phyloP scores from a whole-genome alignment of 2,329 filamentous ascomycete species.

The Paecilomyces fulvus region DNA sequence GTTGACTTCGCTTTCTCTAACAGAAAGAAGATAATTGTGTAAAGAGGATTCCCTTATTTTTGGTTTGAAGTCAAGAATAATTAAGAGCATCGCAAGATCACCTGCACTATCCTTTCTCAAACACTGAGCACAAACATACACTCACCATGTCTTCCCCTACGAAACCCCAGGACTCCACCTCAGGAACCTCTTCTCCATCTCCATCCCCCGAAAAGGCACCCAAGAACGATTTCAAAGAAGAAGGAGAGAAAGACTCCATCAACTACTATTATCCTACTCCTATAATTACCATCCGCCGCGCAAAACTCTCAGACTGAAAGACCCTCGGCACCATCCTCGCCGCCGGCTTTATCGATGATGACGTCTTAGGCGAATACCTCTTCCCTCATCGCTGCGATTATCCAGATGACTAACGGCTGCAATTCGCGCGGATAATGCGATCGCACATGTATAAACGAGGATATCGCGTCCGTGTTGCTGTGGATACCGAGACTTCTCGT shows the following conservation, averaged over 20 bases:
- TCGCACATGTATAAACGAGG: background rate
- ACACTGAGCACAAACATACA: background rate
- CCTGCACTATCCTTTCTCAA: background rate
- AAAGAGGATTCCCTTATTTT: no score
- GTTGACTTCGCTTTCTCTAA: no score
- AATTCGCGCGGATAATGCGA: constrained; percentile 2
- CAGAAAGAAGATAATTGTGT: no score
- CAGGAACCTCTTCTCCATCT: background rate
- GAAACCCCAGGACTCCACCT: background rate
- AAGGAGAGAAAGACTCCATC: background rate
- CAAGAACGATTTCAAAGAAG: background rate
- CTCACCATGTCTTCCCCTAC: background rate
- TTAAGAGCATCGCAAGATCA: no score
- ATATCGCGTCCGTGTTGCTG: background rate
- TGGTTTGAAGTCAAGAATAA: no score
- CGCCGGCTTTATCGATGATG: constrained; percentile 26
- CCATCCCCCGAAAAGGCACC: background rate
- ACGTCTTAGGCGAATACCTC: constrained; percentile 25
- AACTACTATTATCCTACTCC: background rate
- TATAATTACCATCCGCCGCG: background rate
- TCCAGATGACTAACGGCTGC: constrained; percentile 22
- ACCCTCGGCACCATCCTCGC: constrained; percentile 12
- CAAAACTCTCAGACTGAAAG: background rate
- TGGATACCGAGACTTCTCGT: background rate
- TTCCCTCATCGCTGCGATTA: constrained; percentile 25